Conservation (phyloP, 257 asterid species). For the Plantago major region DNA sequence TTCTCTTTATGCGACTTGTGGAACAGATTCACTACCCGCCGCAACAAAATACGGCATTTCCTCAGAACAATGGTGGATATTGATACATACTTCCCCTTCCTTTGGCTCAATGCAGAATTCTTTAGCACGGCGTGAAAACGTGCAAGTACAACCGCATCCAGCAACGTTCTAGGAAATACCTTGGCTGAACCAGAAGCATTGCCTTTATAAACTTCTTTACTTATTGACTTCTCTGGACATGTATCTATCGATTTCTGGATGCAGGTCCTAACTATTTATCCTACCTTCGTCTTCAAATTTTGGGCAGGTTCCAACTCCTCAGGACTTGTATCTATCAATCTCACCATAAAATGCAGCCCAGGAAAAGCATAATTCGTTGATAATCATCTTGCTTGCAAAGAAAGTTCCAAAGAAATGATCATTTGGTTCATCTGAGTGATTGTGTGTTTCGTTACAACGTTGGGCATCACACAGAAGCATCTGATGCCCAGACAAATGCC, state of each 20-base stretch:
- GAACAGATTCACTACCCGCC: constrained; percentile 33
- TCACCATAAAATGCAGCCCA: too few relatives aligned
- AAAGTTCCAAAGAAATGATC: too few relatives aligned
- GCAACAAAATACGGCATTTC: constrained; percentile 44
- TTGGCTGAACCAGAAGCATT: constrained; percentile 59
- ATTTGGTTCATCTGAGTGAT: too few relatives aligned
- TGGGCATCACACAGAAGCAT: too few relatives aligned
- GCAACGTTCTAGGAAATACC: constrained; percentile 27
- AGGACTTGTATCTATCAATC: too few relatives aligned
- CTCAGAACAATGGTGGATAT: constrained; percentile 39
- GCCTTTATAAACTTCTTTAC: constrained; percentile 61
- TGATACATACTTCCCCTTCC: constrained; percentile 23
- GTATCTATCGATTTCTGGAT: constrained; percentile 40
- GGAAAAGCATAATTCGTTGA: too few relatives aligned
- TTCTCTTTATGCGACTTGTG: constrained; percentile 35
- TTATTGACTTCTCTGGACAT: constrained; percentile 52
- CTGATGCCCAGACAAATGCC: too few relatives aligned
- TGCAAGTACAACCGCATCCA: neutral
- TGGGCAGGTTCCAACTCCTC: too few relatives aligned
- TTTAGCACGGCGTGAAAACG: neutral
- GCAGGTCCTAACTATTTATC: constrained; percentile 48
- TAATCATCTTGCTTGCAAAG: too few relatives aligned
- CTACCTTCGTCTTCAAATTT: constrained; percentile 57
- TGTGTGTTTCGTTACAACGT: too few relatives aligned
- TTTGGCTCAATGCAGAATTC: constrained; percentile 8